Percentiles rank a stretch among this genome's conserved stretches.
Evolutionary conservation across 2,329 filamentous ascomycete genomes (phyloP).

Genomic region (Aspergillus tamarii): DNA sequence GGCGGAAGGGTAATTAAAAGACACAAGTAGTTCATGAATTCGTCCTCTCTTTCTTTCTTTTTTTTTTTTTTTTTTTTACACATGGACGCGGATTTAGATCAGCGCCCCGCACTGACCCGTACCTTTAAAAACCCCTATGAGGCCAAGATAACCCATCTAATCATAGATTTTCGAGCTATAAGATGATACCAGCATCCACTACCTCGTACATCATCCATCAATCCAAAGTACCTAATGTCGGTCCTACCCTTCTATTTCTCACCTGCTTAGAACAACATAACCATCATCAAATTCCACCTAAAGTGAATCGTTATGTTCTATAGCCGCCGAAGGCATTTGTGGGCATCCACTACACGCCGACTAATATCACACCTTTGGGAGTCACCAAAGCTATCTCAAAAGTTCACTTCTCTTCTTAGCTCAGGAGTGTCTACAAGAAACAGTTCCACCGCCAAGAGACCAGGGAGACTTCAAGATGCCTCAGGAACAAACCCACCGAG

Average conservation of each 20-base stretch:
- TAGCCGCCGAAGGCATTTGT: not conserved
- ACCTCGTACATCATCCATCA: not conserved
- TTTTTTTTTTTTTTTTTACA: not conserved
- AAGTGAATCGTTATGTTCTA: not conserved
- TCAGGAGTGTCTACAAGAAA: not conserved
- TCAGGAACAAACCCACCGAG: not conserved
- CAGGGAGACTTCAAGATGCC: not conserved
- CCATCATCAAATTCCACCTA: not conserved
- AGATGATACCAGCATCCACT: not conserved
- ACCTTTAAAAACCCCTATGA: not conserved
- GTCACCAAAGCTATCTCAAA: not conserved
- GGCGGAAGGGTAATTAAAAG: not conserved
- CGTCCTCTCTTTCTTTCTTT: not conserved
- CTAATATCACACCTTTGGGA: not conserved
- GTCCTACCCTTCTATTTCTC: not conserved
- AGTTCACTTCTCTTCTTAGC: not conserved
- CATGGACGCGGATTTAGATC: not conserved
- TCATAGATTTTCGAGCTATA: not conserved
- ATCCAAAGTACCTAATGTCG: not conserved
- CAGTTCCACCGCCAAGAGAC: no score
- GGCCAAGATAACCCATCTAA: not conserved
- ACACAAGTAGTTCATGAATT: not conserved
- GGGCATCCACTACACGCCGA: not conserved
- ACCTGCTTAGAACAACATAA: not conserved
- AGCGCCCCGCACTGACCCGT: constrained; percentile 1